phyloP scores from a whole-genome alignment of 1,284 basidiomycete species.

The Tausonia pullulans region DNA sequence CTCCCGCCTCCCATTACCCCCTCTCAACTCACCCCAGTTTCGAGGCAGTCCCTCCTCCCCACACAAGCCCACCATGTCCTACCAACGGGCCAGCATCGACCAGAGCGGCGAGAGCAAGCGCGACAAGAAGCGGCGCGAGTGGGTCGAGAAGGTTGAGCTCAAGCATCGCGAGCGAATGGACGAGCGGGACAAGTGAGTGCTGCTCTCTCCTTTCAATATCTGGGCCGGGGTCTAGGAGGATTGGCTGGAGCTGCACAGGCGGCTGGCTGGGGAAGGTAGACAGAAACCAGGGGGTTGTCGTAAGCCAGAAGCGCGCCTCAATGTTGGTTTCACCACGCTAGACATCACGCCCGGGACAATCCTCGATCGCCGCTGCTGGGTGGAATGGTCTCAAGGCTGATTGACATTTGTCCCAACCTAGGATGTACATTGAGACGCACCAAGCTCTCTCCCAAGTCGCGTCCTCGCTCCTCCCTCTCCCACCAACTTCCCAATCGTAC shows the following conservation, averaged over 20 bases:
- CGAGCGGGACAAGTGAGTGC: conserved; percentile 36
- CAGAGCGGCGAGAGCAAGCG: conserved; percentile 32
- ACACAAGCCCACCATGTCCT: no score
- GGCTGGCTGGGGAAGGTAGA: neutral
- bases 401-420: conserved; percentile 12
- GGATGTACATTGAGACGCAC: conserved; percentile 34
- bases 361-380: neutral
- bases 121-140: conserved; percentile 40
- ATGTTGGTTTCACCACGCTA: neutral
- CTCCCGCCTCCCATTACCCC: no score
- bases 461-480: conserved; percentile 29
- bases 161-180: conserved; percentile 38
- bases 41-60: no score
- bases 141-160: conserved; percentile 40
- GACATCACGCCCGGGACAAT: neutral
- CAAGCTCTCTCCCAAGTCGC: conserved; percentile 29
- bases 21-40: no score
- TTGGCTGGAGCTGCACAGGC: neutral
- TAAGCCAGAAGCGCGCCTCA: neutral
- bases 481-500: conserved; percentile 37
- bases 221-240: neutral
- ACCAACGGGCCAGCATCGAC: no score
- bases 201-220: neutral
- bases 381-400: neutral
- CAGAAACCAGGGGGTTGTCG: neutral